phyloP scores from a whole-genome alignment of 345 rosid genomes.

The Boechera stricta region DNA sequence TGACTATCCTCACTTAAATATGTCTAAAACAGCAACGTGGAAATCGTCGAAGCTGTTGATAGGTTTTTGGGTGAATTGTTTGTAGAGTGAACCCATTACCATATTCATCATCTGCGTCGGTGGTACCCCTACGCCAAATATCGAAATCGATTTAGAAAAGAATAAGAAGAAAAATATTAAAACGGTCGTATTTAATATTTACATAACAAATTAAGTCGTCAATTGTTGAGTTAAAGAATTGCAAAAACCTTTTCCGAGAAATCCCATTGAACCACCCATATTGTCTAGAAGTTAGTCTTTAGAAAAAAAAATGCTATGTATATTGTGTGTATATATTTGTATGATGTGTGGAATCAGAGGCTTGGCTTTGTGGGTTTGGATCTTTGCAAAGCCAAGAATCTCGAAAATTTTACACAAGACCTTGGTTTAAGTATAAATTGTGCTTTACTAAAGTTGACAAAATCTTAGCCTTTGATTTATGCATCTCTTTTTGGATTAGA shows the following conservation, averaged over 20 bases:
- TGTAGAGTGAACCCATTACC: constrained; percentile 67
- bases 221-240: constrained; percentile 2
- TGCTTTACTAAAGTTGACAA: neutral
- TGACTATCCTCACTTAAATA: constrained; percentile 61
- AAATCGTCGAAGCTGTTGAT: constrained; percentile 65
- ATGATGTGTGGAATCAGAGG: constrained; percentile 4
- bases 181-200: too few species aligned
- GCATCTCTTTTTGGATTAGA: neutral
- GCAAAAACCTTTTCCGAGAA: constrained; percentile 64
- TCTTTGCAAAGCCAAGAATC: constrained; percentile 39
- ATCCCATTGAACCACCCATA: constrained; percentile 69
- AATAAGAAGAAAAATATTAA: neutral
- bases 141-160: neutral
- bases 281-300: constrained; percentile 28
- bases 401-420: constrained; percentile 4
- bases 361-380: constrained; percentile 29
- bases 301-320: neutral
- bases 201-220: neutral
- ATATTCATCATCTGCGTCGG: constrained; percentile 62
- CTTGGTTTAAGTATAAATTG: constrained; percentile 32
- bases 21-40: constrained; percentile 74
- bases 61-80: constrained; percentile 60
- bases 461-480: constrained; percentile 8
- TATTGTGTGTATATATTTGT: neutral
- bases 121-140: constrained; percentile 52